These are phyloP conservation scores for Kokia cookei DNA, from an alignment of 441 rosid species.

Conservation along the genomic window DNA sequence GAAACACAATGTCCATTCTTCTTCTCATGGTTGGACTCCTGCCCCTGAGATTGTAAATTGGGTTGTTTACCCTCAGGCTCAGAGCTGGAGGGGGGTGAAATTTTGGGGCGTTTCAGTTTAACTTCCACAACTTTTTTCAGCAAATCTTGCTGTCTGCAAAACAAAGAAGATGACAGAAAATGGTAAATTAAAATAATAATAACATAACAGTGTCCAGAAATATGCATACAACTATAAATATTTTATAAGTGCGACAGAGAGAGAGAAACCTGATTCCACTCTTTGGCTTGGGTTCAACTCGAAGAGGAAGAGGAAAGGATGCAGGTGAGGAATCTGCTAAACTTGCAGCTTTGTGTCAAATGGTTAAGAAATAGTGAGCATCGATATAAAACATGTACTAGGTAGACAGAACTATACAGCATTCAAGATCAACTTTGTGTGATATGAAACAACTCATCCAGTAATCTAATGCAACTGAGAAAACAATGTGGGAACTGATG, in stretches of 20 bases:
- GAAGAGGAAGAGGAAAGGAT: constrained; percentile 70
- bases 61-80: constrained; percentile 19
- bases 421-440: background rate
- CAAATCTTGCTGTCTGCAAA: constrained; percentile 76
- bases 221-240: background rate
- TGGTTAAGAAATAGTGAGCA: constrained; percentile 42
- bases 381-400: background rate
- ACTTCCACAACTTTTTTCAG: constrained; percentile 83
- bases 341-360: constrained; percentile 76
- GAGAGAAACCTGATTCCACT: constrained; percentile 74
- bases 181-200: background rate
- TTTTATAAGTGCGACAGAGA: background rate
- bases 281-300: constrained; percentile 92
- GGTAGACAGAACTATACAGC: background rate
- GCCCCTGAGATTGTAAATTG: constrained; percentile 16
- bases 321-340: constrained; percentile 85
- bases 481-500: background rate
- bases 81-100: constrained; percentile 22
- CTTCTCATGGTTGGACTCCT: constrained; percentile 22
- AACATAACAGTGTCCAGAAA: background rate
- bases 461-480: background rate
- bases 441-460: background rate
- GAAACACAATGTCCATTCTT: constrained; percentile 16
- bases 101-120: constrained; percentile 61
- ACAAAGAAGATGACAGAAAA: background rate